A percentile compares a stretch with the other conserved stretches of the same genome.
These are phyloP conservation scores for Rhizopogon roseolus DNA, from an alignment of 768 basidiomycete species.

Conservation along the genomic window DNA sequence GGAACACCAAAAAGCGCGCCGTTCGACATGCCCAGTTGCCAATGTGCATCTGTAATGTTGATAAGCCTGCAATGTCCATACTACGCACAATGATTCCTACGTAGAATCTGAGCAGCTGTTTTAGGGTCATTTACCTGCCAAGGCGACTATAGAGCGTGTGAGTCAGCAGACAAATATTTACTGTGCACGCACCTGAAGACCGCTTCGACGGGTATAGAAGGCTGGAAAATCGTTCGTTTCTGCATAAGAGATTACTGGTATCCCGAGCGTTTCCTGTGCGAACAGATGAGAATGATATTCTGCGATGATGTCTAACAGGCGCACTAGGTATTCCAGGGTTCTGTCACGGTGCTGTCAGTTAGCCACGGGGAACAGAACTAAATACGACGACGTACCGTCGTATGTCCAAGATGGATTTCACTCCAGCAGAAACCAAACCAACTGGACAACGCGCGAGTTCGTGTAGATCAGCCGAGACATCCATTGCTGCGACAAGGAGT, in stretches of 20 bases:
- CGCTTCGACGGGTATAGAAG: slow-evolving; percentile 84
- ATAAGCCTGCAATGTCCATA: background rate
- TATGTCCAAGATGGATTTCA: slow-evolving; percentile 94
- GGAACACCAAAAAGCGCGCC: slow-evolving; percentile 86
- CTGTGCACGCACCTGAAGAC: slow-evolving; percentile 54
- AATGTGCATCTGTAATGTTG: slow-evolving; percentile 52
- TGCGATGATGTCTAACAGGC: slow-evolving; percentile 11
- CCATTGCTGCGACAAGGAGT: slow-evolving; percentile 63
- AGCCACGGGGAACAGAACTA: background rate
- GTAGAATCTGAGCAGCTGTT: slow-evolving; percentile 69
- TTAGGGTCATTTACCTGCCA: slow-evolving; percentile 65
- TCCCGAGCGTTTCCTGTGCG: slow-evolving; percentile 86
- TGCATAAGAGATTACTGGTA: slow-evolving; percentile 82
- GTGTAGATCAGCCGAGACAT: slow-evolving; percentile 90
- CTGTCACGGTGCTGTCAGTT: slow-evolving; percentile 28
- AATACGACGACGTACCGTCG: slow-evolving; percentile 44
- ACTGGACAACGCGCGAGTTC: slow-evolving; percentile 89
- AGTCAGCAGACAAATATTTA: background rate
- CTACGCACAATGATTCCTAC: slow-evolving; percentile 36
- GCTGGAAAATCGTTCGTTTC: slow-evolving; percentile 84
- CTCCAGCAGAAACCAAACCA: slow-evolving; percentile 87
- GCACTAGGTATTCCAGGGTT: slow-evolving; percentile 75
- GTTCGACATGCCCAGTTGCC: slow-evolving; percentile 66
- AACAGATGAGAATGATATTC: background rate
- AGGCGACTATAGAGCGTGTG: slow-evolving; percentile 50